Evolutionary conservation across 345 rosid species (phyloP).

Genomic region (Zanthoxylum bungeanum): DNA sequence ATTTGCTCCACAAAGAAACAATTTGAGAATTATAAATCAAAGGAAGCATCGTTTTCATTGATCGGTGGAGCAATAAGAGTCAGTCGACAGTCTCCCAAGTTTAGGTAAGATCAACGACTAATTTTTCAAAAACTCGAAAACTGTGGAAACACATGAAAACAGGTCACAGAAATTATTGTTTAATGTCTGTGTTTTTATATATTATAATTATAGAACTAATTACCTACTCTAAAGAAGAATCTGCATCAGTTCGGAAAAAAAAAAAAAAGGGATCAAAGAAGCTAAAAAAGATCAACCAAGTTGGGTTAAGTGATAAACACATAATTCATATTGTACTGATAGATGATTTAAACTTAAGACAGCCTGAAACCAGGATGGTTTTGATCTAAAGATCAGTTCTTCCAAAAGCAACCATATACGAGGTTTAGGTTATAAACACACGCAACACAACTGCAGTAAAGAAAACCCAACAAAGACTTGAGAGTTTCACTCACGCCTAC

Average conservation of each 20-base stretch:
- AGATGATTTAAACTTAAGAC: background rate
- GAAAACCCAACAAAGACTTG: background rate
- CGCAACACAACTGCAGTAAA: background rate
- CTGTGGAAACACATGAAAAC: slow-evolving; percentile 15
- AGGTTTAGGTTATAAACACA: background rate
- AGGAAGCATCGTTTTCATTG: slow-evolving; percentile 6
- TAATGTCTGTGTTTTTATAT: background rate
- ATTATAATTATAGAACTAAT: background rate
- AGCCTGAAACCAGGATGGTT: background rate
- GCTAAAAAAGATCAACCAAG: background rate
- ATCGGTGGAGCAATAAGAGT: slow-evolving; percentile 2
- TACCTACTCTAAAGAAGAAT: background rate
- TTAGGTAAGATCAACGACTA: slow-evolving; percentile 19
- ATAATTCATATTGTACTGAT: background rate
- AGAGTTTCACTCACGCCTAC: slow-evolving; percentile 47
- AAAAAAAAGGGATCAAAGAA: background rate
- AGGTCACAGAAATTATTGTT: background rate
- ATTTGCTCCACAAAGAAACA: background rate
- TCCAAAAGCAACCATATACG: slow-evolving; percentile 2
- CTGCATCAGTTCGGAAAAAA: background rate
- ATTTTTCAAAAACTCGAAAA: background rate
- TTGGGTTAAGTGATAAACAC: background rate
- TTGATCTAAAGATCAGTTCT: slow-evolving; percentile 9
- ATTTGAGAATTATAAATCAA: background rate
- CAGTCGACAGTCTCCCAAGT: slow-evolving; percentile 11